Percentiles rank a stretch among this genome's conserved stretches.
Conservation (phyloP, 192 early-diverging fungal species). For the Podila verticillata region DNA sequence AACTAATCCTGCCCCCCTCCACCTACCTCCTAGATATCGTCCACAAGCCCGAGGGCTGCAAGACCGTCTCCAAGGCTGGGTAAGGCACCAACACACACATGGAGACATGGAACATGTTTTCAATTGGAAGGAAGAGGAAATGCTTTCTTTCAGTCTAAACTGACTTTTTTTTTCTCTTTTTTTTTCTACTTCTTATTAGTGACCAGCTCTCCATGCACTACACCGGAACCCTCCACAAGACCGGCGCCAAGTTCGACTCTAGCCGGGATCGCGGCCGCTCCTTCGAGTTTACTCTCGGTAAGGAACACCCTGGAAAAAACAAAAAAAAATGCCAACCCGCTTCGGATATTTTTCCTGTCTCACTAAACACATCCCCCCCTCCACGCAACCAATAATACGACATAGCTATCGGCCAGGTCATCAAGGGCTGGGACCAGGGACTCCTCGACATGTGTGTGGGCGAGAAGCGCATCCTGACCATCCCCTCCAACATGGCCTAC, state of each 20-base stretch:
- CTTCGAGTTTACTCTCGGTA: slow-evolving; percentile 79
- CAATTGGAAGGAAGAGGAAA: too few species aligned
- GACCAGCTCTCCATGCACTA: slow-evolving; percentile 82
- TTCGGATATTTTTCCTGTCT: background rate
- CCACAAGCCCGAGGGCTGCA: slow-evolving; percentile 37
- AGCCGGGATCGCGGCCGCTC: slow-evolving; percentile 70
- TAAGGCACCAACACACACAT: background rate
- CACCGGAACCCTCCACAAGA: slow-evolving; percentile 71
- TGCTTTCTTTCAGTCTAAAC: background rate
- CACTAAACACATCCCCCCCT: background rate
- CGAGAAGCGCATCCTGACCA: slow-evolving; percentile 78
- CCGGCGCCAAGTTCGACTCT: slow-evolving; percentile 78
- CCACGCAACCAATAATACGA: background rate
- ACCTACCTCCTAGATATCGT: slow-evolving; percentile 13
- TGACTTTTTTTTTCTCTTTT: background rate
- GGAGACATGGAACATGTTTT: too few species aligned
- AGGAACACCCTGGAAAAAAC: background rate
- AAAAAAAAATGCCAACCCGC: background rate
- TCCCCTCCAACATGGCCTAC: slow-evolving; percentile 71
- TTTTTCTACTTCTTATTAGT: slow-evolving; percentile 34
- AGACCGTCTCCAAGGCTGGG: slow-evolving; percentile 23
- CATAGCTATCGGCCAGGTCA: slow-evolving; percentile 66
- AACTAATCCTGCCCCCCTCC: background rate
- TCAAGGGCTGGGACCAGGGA: slow-evolving; percentile 87
- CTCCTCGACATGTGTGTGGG: slow-evolving; percentile 80